These are phyloP conservation scores for Saccharomycopsis sp. DNA, from an alignment of 805 yeast genomes.

Conservation along the genomic window DNA sequence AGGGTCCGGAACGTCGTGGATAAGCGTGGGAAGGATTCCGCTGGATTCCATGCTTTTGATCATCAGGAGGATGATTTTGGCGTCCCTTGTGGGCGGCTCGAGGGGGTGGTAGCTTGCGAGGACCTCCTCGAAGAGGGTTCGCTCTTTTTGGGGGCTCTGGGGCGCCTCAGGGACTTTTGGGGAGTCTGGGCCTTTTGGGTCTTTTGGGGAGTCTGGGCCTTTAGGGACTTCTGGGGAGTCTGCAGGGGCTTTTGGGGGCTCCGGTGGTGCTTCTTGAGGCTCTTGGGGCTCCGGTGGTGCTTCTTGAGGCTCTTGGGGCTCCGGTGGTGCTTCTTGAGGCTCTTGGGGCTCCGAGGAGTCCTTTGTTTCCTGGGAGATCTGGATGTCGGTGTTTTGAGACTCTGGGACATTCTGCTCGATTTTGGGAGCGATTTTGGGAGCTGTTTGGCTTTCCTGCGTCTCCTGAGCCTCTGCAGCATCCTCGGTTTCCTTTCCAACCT, in stretches of 20 bases:
- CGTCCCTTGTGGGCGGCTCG: background rate
- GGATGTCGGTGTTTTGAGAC: too few relatives aligned
- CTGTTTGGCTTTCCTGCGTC: too few relatives aligned
- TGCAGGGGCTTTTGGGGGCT: background rate
- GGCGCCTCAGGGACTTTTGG: background rate
- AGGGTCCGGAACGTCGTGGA: too few relatives aligned
- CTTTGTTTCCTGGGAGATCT: too few relatives aligned
- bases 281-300: background rate
- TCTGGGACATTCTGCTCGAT: too few relatives aligned
- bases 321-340: background rate
- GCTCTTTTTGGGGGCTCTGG: background rate
- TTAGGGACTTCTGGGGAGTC: too few relatives aligned
- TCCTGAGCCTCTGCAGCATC: too few relatives aligned
- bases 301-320: background rate
- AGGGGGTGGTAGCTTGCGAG: background rate
- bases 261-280: background rate
- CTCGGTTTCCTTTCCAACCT: background rate
- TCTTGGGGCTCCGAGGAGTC: background rate
- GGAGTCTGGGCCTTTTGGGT: background rate
- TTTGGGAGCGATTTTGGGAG: too few relatives aligned
- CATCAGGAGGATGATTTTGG: background rate
- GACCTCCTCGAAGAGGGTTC: background rate
- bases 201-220: background rate
- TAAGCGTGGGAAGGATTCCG: background rate
- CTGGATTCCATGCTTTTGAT: background rate